A percentile compares a stretch with the other conserved stretches of the same genome.
Evolutionary conservation across 2,329 filamentous ascomycete genomes (phyloP).

Genomic region (Talaromyces sp.): DNA sequence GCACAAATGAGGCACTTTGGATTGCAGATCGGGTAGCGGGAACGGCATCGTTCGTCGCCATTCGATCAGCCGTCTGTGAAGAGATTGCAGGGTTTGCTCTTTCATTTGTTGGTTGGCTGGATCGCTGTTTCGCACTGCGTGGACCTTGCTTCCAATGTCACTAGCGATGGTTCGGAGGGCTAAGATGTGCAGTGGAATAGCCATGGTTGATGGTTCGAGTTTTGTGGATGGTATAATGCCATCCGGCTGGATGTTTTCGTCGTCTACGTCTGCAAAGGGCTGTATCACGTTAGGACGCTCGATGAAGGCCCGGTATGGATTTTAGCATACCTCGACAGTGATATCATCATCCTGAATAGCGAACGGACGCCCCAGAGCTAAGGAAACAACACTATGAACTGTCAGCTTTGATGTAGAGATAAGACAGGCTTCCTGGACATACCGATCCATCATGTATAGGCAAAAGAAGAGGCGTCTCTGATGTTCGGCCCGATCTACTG

Average conservation of each 20-base stretch:
- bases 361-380: slow-evolving; percentile 45
- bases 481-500: slow-evolving; percentile 33
- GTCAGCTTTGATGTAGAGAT: background rate
- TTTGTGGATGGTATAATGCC: slow-evolving; percentile 21
- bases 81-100: slow-evolving; percentile 32
- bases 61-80: slow-evolving; percentile 43
- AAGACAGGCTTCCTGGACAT: too few species aligned
- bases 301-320: background rate
- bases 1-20: slow-evolving; percentile 43
- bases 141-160: slow-evolving; percentile 40
- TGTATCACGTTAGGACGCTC: slow-evolving; percentile 18
- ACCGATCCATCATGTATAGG: slow-evolving; percentile 49
- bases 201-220: slow-evolving; percentile 34
- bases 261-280: slow-evolving; percentile 39
- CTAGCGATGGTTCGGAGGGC: slow-evolving; percentile 41
- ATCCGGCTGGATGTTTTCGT: slow-evolving; percentile 31
- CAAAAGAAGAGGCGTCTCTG: slow-evolving; percentile 47
- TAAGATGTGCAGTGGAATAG: slow-evolving; percentile 44
- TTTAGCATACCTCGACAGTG: slow-evolving; percentile 33
- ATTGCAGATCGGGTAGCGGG: slow-evolving; percentile 38
- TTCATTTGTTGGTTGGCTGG: slow-evolving; percentile 24
- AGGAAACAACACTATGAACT: slow-evolving; percentile 38
- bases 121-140: slow-evolving; percentile 28
- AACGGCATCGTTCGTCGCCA: slow-evolving; percentile 48
- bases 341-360: slow-evolving; percentile 48